Evolutionary conservation across 2,329 filamentous ascomycete genomes (phyloP).

Genomic region (Diaporthe batatas): DNA sequence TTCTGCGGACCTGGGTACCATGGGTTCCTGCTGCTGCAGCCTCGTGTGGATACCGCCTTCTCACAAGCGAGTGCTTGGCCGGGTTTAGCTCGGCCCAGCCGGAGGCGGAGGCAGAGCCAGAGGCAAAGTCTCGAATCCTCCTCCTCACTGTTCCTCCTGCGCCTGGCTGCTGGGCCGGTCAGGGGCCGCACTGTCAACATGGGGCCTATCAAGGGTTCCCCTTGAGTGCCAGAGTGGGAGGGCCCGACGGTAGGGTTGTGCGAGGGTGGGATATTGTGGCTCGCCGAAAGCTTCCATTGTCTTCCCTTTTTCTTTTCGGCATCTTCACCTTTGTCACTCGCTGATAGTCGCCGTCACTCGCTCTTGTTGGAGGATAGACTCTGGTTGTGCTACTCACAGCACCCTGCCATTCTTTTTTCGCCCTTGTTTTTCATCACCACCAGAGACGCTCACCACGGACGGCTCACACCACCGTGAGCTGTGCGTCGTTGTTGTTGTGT

Average conservation of each 20-base stretch:
- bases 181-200: constrained; percentile 40
- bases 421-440: constrained; percentile 27
- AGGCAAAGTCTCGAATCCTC: constrained; percentile 35
- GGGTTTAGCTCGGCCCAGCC: constrained; percentile 39
- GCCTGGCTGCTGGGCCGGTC: constrained; percentile 27
- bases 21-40: constrained; percentile 31
- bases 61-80: constrained; percentile 34
- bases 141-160: constrained; percentile 25
- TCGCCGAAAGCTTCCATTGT: constrained; percentile 40
- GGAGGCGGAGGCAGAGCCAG: constrained; percentile 31
- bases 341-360: constrained; percentile 40
- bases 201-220: constrained; percentile 29
- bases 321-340: constrained; percentile 40
- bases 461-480: constrained; percentile 40
- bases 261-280: constrained; percentile 36
- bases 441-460: constrained; percentile 38
- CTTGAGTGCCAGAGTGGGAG: constrained; percentile 33
- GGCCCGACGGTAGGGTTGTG: constrained; percentile 41
- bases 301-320: constrained; percentile 37
- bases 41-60: constrained; percentile 35
- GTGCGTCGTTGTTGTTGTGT: constrained; percentile 41
- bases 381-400: constrained; percentile 38
- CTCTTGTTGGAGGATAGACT: constrained; percentile 39
- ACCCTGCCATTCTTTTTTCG: constrained; percentile 40
- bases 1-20: constrained; percentile 33